A percentile compares a stretch with the other conserved stretches of the same genome.
Conservation (phyloP, 2,329 filamentous ascomycete species). For the Monilinia laxa region DNA sequence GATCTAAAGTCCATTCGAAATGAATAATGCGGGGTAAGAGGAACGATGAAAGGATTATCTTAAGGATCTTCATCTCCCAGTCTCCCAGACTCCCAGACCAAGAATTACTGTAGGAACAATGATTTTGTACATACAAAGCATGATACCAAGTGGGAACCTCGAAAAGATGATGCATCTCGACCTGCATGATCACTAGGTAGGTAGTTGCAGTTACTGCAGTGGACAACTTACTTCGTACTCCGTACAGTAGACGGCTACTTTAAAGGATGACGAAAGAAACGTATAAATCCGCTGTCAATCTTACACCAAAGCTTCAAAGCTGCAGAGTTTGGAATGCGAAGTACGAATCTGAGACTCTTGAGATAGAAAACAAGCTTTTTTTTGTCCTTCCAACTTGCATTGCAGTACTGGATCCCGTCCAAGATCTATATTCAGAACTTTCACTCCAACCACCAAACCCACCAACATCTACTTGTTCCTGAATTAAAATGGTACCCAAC, state of each 20-base stretch:
- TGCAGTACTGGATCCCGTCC: too few relatives aligned
- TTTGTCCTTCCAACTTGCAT: neutral
- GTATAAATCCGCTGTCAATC: constrained; percentile 8
- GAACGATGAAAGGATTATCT: neutral
- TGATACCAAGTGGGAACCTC: constrained; percentile 10
- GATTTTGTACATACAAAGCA: constrained; percentile 9
- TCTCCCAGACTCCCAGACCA: neutral
- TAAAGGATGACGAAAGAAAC: constrained; percentile 16
- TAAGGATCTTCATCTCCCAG: neutral
- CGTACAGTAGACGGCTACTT: neutral
- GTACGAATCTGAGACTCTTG: neutral
- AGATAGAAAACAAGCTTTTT: constrained; percentile 12
- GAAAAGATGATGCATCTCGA: constrained; percentile 1
- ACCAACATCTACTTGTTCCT: constrained; percentile 6
- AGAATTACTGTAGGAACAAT: constrained; percentile 1
- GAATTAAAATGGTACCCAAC: neutral
- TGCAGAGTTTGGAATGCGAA: neutral
- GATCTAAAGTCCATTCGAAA: neutral
- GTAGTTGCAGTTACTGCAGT: neutral
- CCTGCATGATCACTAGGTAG: constrained; percentile 9
- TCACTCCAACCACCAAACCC: constrained; percentile 10
- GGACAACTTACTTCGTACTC: neutral
- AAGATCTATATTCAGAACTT: neutral
- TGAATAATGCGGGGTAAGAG: constrained; percentile 4
- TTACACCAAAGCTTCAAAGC: neutral